These are phyloP conservation scores for Camillea tinctor DNA, from an alignment of 2,329 filamentous ascomycete genomes.

Conservation along the genomic window DNA sequence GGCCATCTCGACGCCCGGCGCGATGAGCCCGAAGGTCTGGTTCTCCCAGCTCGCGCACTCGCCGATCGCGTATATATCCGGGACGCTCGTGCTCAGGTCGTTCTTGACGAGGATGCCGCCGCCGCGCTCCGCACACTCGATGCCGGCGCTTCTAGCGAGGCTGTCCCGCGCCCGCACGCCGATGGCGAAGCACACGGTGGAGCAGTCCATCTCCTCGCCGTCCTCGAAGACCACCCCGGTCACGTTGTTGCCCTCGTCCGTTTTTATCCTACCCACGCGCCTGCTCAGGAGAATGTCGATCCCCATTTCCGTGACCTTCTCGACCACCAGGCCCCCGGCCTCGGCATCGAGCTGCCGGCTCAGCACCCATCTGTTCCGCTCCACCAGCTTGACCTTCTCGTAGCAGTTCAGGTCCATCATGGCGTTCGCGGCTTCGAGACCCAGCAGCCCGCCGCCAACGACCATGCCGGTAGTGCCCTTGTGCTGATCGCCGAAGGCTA, in stretches of 20 bases:
- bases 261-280: slow-evolving; percentile 69
- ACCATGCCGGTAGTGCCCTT: slow-evolving; percentile 71
- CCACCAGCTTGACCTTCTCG: slow-evolving; percentile 72
- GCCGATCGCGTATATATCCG: slow-evolving; percentile 81
- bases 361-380: slow-evolving; percentile 79
- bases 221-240: slow-evolving; percentile 78
- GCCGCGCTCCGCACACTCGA: slow-evolving; percentile 69
- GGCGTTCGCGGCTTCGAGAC: slow-evolving; percentile 85
- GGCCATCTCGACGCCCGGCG: slow-evolving; percentile 88
- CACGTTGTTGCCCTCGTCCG: slow-evolving; percentile 65
- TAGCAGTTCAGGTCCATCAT: slow-evolving; percentile 84
- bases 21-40: slow-evolving; percentile 85
- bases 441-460: slow-evolving; percentile 80
- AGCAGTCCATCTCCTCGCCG: slow-evolving; percentile 72
- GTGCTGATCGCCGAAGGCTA: slow-evolving; percentile 65
- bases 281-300: slow-evolving; percentile 78
- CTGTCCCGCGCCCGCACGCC: slow-evolving; percentile 81
- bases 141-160: slow-evolving; percentile 66
- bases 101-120: slow-evolving; percentile 73
- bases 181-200: slow-evolving; percentile 85
- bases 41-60: slow-evolving; percentile 89
- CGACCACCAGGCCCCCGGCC: slow-evolving; percentile 77
- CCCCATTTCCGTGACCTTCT: slow-evolving; percentile 75
- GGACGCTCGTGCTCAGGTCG: slow-evolving; percentile 65
- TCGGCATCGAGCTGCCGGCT: slow-evolving; percentile 80